Conservation (phyloP, 164 flowering plant genomes). For the Kingdonia uniflora region DNA sequence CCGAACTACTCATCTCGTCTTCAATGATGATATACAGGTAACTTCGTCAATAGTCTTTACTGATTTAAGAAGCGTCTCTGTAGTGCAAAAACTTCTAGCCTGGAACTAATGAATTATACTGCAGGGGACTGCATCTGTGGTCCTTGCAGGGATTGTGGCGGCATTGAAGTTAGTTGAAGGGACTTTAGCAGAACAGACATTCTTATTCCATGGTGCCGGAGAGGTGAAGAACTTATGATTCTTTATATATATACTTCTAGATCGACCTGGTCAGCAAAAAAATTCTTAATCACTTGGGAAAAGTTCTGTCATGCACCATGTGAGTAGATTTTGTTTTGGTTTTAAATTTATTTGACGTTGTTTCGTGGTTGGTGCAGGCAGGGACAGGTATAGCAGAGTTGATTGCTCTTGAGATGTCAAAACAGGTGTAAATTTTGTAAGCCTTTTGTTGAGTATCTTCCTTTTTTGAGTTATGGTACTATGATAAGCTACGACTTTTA, state of each 20-base stretch:
- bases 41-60: not conserved
- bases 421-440: constrained; percentile 43
- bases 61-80: not conserved
- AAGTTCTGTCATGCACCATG: not conserved
- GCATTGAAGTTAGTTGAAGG: constrained; percentile 55
- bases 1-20: constrained; percentile 57
- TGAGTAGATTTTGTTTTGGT: not conserved
- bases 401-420: constrained; percentile 79
- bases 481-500: not conserved
- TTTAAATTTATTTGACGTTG: not conserved
- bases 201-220: constrained; percentile 90
- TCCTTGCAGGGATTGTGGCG: constrained; percentile 77
- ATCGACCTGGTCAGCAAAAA: too few species aligned
- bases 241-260: too few species aligned
- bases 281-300: too few species aligned
- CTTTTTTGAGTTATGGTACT: not conserved
- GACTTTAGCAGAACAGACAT: constrained; percentile 58
- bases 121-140: constrained; percentile 90
- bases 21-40: constrained; percentile 97
- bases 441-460: not conserved
- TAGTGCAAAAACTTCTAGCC: too few species aligned
- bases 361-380: constrained; percentile 35
- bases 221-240: constrained; percentile 36
- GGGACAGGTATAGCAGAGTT: constrained; percentile 95
- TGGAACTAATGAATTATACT: constrained; percentile 5